phyloP scores from a whole-genome alignment of 2,329 filamentous ascomycete genomes.

The Bipolaris bicolor region DNA sequence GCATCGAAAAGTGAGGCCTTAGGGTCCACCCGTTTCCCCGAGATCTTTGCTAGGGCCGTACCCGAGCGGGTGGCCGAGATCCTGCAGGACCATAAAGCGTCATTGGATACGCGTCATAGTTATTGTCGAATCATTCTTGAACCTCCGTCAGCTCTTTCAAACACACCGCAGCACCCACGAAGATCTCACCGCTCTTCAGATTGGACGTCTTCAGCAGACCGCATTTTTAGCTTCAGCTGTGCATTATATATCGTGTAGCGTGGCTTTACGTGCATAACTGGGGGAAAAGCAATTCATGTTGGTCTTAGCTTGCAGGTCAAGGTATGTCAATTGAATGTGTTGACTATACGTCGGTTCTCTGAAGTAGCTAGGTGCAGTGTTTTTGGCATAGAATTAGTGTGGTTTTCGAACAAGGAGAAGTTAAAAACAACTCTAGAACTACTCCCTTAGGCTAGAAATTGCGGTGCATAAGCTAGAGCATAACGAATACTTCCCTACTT shows the following conservation, averaged over 20 bases:
- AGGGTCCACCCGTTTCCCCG: conserved; percentile 10
- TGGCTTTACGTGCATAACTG: neutral
- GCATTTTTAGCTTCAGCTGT: neutral
- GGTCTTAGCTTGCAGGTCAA: neutral
- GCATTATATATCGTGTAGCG: neutral
- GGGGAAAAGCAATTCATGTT: conserved; percentile 4
- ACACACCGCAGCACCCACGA: neutral
- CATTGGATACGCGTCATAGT: neutral
- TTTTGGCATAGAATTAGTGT: too few relatives aligned
- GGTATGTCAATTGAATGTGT: neutral
- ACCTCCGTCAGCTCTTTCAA: neutral
- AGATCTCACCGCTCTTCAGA: neutral
- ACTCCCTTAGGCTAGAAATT: too few relatives aligned
- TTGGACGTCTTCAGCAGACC: neutral
- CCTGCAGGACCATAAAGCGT: neutral
- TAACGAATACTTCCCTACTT: too few relatives aligned
- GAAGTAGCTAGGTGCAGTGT: too few relatives aligned
- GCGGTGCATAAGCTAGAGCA: too few relatives aligned
- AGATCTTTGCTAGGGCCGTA: conserved; percentile 2
- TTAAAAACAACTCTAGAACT: too few relatives aligned
- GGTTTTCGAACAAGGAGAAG: too few relatives aligned
- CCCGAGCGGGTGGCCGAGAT: neutral
- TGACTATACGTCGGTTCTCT: too few relatives aligned
- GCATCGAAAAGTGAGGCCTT: neutral
- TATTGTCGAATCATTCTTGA: neutral